Evolutionary conservation across 2,329 filamentous ascomycete species (phyloP).

Genomic region (Diaporthe capsici): DNA sequence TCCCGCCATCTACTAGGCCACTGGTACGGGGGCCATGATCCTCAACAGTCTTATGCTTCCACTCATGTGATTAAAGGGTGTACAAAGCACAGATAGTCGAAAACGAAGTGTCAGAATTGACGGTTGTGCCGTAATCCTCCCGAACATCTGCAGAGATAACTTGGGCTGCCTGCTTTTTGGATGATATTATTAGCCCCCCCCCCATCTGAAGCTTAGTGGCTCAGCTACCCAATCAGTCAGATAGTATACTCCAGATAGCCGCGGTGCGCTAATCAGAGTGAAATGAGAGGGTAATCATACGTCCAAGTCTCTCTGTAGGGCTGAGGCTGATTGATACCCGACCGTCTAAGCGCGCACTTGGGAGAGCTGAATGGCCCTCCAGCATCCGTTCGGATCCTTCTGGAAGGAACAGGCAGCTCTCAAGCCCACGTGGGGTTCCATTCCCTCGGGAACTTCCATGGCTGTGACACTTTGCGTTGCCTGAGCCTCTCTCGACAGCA

Average conservation of each 20-base stretch:
- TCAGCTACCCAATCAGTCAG: not conserved
- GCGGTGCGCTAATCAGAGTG: not conserved
- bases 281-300: not conserved
- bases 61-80: too few species aligned
- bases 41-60: not conserved
- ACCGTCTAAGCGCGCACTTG: not conserved
- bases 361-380: constrained; percentile 8
- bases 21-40: not conserved
- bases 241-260: not conserved
- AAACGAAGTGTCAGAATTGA: too few species aligned
- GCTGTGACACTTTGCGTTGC: not conserved
- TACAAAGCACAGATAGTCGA: too few species aligned
- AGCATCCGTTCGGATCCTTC: not conserved
- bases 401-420: not conserved
- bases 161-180: not conserved
- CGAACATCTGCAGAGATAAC: not conserved
- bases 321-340: not conserved
- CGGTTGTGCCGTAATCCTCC: not conserved
- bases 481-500: not conserved
- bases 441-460: not conserved
- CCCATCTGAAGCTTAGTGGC: not conserved
- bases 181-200: constrained; percentile 6
- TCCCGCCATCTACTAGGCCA: not conserved
- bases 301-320: not conserved
- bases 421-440: constrained; percentile 9